Evolutionary conservation across 768 basidiomycete genomes (phyloP), one percentile per base, ranked within the genome.

Genomic region (Lactarius deliciosus): DNA sequence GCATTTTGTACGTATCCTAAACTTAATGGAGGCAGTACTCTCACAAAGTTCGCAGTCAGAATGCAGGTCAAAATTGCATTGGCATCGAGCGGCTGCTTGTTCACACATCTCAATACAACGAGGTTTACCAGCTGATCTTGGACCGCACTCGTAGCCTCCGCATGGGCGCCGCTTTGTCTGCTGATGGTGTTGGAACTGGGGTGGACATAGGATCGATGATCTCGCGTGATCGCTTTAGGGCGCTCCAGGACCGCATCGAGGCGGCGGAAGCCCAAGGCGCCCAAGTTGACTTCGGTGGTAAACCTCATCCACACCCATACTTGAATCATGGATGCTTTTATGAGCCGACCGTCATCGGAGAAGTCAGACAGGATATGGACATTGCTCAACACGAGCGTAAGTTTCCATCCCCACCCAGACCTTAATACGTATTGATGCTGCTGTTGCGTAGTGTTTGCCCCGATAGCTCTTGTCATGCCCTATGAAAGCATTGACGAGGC

Each of bases 1-100:
- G 92, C 47, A 85, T 92, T 63, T 98, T 92, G 94, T 96, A 77
- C 75, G 92, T 81, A 18, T 18, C 38, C 54, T 63, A 18, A 63
- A 41, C 30, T 16, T 13, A 40, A 9, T 7, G 15, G 9, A n/a
- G 47, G 30, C 47, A 63, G 45, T 40, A 57, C 41, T 25, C 25
- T 30, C 0, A 65, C 28, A 36, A 30, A 22, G 18, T n/a, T 20
- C 41, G 16, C 56, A 95, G 94, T 81, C 94, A 95, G 81, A 93
- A 94, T 66, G 85, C 85, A 60, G 96, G 96, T 25, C 96, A 98
- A 78, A 98, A 98, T 73, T 99, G 96, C 76, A 96, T 99, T 72
- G 96, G 96, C 41, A 92, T 96, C 69, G 96, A 99, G 76, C 86
- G 95, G 2, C 83, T 98, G 70, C 84, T 98, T 56, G 93, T 98